Base-by-base conservation (phyloP, 495 filamentous ascomycete genomes). In the Aspergillus bridgeri region DNA sequence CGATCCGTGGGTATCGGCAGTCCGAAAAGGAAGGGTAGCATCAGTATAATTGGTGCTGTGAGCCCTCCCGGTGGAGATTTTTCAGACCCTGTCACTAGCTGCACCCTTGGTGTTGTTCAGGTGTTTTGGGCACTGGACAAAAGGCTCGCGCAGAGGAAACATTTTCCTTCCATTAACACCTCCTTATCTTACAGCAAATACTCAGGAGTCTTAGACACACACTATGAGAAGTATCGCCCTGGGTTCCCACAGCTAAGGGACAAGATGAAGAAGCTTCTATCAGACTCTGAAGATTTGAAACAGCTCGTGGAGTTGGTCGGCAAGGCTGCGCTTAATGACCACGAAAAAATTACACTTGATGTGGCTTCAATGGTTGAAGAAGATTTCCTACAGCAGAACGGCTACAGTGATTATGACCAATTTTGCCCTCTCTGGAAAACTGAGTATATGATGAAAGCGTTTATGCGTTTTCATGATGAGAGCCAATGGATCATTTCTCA, bases 71-170 rank as follows among this genome's bases (percentile, higher is more conserved):
- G 92, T 77, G 94, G 95, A 82, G 94, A 99, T 80, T 99, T 97
- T 83, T 96, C 94, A 46, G 94, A 99, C 75, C 94, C 94, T 20
- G 95, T 99, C 70, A 99, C 95, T 15, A 90, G 82, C 62, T 86
- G 88, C 69, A 99, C 95, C 6, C 85, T 99, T 19, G 85, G 90
- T 85, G 98, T 99, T 69, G 95, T 98, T 65, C 94, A 99, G 66
- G 94, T 99, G 57, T 98, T 99, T 81, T 99, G 94, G 94, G 95
- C 95, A 80, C 81, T 98, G 29, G 94, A 99, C 79, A 98, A 99
- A 86, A 97, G 97, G 78, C 85, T 99, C 52, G 94, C 94, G 19
- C 94, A 99, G 72, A 87, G 94, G 58, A 99, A 99, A 77, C 94
- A 99, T 77, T 99, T 99, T 82, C 94, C 94, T 2, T 96, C 92